Percentiles rank a stretch among this genome's conserved stretches.
phyloP scores from a whole-genome alignment of 179 eudicot species.

The Nepenthes alata region DNA sequence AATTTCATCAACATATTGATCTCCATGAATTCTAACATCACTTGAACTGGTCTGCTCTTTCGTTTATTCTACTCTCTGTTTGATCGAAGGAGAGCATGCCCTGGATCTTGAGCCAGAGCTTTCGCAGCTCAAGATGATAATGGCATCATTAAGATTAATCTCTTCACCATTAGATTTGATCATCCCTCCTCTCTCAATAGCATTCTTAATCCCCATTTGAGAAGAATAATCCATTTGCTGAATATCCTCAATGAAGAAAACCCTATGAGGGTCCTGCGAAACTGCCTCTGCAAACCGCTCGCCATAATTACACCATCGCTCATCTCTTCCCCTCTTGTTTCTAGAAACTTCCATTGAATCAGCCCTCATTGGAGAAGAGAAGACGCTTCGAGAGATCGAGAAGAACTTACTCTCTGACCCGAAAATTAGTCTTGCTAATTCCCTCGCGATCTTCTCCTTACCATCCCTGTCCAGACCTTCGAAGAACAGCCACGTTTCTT shows the following conservation, averaged over 20 bases:
- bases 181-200: conserved; percentile 37
- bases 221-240: conserved; percentile 45
- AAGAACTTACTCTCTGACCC: conserved; percentile 37
- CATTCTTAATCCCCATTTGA: conserved; percentile 41
- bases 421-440: conserved; percentile 42
- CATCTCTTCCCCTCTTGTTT: conserved; percentile 47
- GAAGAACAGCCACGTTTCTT: conserved; percentile 59
- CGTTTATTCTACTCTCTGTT: conserved; percentile 7
- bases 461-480: conserved; percentile 35
- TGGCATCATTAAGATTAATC: conserved; percentile 36
- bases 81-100: conserved; percentile 32
- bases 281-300: conserved; percentile 37
- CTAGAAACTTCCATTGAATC: conserved; percentile 33
- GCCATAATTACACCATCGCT: conserved; percentile 24
- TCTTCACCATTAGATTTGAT: conserved; percentile 29
- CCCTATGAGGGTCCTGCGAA: conserved; percentile 33
- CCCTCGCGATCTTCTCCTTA: conserved; percentile 47
- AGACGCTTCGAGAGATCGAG: conserved; percentile 31
- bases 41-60: background rate
- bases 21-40: conserved; percentile 7
- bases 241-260: conserved; percentile 50
- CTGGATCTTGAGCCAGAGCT: conserved; percentile 37
- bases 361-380: conserved; percentile 27
- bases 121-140: conserved; percentile 45
- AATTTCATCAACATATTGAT: conserved; percentile 20